These are phyloP conservation scores for Adansonia madagascariensis DNA, from an alignment of 441 rosid genomes.

Conservation along the genomic window DNA sequence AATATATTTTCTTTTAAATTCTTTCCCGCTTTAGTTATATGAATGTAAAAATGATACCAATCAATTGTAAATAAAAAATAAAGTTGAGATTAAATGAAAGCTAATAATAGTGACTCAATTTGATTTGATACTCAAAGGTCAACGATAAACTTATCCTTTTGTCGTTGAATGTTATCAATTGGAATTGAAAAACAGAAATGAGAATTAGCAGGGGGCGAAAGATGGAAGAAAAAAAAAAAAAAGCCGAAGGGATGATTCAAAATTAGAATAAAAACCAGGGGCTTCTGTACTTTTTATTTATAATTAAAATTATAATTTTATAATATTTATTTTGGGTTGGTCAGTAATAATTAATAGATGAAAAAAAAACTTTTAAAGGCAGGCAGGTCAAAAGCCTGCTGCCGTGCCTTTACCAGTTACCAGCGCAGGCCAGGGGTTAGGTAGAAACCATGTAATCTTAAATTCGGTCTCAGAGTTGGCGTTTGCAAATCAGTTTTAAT, in stretches of 20 bases:
- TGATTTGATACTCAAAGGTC: too few species aligned
- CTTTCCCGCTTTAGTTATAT: too few species aligned
- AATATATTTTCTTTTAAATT: too few species aligned
- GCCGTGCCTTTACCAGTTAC: neutral
- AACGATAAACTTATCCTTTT: too few species aligned
- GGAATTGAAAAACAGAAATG: neutral
- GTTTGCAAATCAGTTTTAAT: neutral
- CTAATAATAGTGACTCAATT: too few species aligned
- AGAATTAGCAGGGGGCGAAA: neutral
- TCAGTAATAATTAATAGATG: too few species aligned
- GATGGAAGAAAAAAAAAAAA: neutral
- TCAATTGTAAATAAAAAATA: too few species aligned
- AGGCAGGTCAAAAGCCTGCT: neutral
- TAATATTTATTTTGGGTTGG: neutral
- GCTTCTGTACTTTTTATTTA: neutral
- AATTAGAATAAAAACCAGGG: neutral
- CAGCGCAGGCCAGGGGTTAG: neutral
- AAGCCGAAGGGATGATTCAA: neutral
- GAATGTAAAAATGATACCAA: too few species aligned
- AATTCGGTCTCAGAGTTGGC: too few species aligned
- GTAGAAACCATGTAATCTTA: neutral
- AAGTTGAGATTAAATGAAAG: too few species aligned
- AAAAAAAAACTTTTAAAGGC: too few species aligned
- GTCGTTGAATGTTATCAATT: neutral
- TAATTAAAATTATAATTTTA: neutral